Evolutionary conservation across 371 early-diverging fungal genomes (phyloP).

Genomic region (Conidiobolus incongruus): DNA sequence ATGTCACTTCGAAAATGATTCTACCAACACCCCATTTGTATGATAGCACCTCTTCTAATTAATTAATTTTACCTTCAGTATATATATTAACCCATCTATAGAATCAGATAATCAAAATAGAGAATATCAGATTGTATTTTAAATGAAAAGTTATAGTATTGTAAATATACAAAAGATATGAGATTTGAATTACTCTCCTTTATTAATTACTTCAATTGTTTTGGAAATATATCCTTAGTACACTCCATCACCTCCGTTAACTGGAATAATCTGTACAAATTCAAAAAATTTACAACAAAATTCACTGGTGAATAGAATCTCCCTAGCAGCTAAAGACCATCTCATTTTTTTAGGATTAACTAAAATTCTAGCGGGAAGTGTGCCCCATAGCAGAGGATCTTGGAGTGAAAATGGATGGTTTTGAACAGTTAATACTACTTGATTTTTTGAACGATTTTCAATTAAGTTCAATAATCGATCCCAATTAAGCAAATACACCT

Average conservation of each 20-base stretch:
- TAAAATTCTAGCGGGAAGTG: constrained; percentile 16
- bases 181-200: no score
- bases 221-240: no score
- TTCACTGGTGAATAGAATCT: constrained; percentile 54
- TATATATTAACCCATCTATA: constrained; percentile 64
- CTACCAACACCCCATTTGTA: constrained; percentile 80
- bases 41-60: constrained; percentile 29
- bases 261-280: constrained; percentile 58
- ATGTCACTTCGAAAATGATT: constrained; percentile 44
- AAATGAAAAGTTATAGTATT: no score
- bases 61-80: constrained; percentile 61
- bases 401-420: constrained; percentile 14
- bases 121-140: no score
- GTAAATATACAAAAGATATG: no score
- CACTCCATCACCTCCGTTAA: constrained; percentile 60
- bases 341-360: constrained; percentile 24
- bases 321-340: constrained; percentile 71
- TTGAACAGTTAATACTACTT: background rate
- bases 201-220: no score
- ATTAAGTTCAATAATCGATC: background rate
- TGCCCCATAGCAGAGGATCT: constrained; percentile 68
- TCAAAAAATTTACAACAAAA: constrained; percentile 36
- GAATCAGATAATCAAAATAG: no score
- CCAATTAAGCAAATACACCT: background rate
- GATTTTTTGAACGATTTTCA: background rate